phyloP scores from a whole-genome alignment of 163 green algal genomes.

The Scenedesmus sp. region DNA sequence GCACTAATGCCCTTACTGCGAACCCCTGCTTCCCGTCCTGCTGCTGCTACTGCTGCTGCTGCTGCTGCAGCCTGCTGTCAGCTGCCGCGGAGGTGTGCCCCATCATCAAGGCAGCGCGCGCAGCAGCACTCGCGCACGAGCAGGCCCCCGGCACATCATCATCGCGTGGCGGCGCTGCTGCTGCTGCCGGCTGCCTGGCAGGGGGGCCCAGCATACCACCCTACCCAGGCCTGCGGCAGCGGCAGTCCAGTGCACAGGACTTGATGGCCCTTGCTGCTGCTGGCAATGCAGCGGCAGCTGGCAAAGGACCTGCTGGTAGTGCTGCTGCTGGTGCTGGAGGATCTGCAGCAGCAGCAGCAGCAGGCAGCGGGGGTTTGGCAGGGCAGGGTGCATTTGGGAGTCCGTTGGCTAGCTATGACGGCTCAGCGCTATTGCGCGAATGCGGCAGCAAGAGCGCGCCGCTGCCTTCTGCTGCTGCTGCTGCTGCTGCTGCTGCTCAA shows the following conservation, averaged over 20 bases:
- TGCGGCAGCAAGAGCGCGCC: background rate
- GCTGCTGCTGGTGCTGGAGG: background rate
- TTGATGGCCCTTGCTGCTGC: conserved; percentile 50
- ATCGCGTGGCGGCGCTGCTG: too few relatives aligned
- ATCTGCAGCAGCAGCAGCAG: conserved; percentile 1
- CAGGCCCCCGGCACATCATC: conserved; percentile 42
- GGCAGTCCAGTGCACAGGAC: conserved; percentile 48
- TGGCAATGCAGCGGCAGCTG: background rate
- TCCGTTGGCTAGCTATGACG: background rate
- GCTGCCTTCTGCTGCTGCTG: background rate
- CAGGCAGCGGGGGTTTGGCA: background rate
- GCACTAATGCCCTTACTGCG: conserved; percentile 7
- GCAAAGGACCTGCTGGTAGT: background rate
- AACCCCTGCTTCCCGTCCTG: background rate
- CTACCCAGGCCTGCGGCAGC: conserved; percentile 63
- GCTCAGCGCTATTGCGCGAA: background rate
- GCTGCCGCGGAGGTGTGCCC: conserved; percentile 56
- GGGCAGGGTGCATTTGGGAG: background rate
- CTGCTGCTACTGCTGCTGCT: background rate
- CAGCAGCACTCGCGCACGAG: conserved; percentile 60
- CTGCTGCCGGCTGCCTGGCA: background rate
- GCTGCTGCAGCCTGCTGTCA: conserved; percentile 47
- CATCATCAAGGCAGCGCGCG: conserved; percentile 65
- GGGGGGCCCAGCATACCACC: conserved; percentile 69
- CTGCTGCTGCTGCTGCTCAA: background rate